Evolutionary conservation across 768 basidiomycete species (phyloP).

Genomic region (Tricholoma bakamatsutake): DNA sequence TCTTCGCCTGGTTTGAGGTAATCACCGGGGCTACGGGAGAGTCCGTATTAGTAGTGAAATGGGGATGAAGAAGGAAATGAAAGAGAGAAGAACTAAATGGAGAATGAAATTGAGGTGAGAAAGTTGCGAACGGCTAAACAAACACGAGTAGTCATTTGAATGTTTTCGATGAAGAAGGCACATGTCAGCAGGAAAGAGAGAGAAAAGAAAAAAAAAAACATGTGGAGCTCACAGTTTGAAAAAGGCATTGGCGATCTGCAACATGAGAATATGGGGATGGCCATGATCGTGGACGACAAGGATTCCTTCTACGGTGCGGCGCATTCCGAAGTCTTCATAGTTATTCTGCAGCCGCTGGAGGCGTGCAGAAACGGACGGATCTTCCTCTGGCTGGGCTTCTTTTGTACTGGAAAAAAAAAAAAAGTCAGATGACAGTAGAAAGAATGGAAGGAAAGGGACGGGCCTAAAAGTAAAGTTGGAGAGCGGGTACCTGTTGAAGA

Average conservation of each 20-base stretch:
- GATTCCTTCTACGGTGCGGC: slow-evolving; percentile 88
- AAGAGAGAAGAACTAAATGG: neutral
- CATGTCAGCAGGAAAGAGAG: neutral
- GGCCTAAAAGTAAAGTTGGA: slow-evolving; percentile 93
- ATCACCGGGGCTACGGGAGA: slow-evolving; percentile 76
- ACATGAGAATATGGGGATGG: slow-evolving; percentile 95
- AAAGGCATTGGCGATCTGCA: slow-evolving; percentile 98
- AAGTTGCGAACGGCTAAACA: neutral
- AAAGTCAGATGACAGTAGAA: neutral
- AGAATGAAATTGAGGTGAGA: neutral
- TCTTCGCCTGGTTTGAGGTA: slow-evolving; percentile 96
- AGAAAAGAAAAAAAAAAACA: neutral
- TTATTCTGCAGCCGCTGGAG: slow-evolving; percentile 93
- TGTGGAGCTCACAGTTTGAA: slow-evolving; percentile 83
- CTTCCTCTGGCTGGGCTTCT: slow-evolving; percentile 95
- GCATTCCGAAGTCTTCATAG: slow-evolving; percentile 96
- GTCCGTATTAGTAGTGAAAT: slow-evolving; percentile 3
- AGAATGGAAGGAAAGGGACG: neutral
- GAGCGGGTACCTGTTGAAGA: slow-evolving; percentile 58
- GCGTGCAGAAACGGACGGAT: slow-evolving; percentile 91
- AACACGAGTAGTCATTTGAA: no score
- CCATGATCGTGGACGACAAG: slow-evolving; percentile 94
- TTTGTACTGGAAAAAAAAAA: slow-evolving; percentile 60
- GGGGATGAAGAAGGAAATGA: neutral
- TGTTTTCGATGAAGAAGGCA: neutral